These are phyloP conservation scores for Pulicaria dysenterica DNA, from an alignment of 129 eudicot species.

Conservation along the genomic window DNA sequence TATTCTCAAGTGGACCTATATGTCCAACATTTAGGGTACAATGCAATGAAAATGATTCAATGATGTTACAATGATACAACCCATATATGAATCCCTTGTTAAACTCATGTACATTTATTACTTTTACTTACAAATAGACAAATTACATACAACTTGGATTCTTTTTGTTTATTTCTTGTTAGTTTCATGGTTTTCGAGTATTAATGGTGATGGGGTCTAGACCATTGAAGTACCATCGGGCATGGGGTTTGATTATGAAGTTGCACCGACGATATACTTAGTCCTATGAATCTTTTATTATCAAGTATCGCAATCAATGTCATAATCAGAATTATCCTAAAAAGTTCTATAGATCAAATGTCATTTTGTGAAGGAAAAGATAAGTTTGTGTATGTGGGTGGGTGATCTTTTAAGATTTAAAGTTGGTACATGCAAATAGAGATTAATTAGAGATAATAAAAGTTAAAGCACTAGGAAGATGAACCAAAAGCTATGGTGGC, in stretches of 20 bases:
- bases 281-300: conserved; percentile 21
- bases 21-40: conserved; percentile 27
- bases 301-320: conserved; percentile 19
- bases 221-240: conserved; percentile 14
- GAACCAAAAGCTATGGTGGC: conserved; percentile 31
- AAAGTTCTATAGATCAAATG: conserved; percentile 11
- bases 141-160: background rate
- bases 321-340: conserved; percentile 9
- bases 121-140: background rate
- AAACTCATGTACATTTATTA: conserved; percentile 8
- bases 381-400: background rate
- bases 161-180: conserved; percentile 8
- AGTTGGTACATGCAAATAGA: conserved; percentile 25
- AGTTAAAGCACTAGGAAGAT: conserved; percentile 27
- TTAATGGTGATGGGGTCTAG: conserved; percentile 25
- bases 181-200: background rate
- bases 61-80: conserved; percentile 19
- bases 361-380: background rate
- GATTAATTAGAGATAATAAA: conserved; percentile 20
- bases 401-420: background rate
- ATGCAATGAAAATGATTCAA: conserved; percentile 24
- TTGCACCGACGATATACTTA: conserved; percentile 31
- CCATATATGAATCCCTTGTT: background rate
- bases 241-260: conserved; percentile 4
- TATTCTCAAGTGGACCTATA: conserved; percentile 33